Base-by-base conservation (phyloP, 108 stramenopile species). In the Fistulifera pelliculosa region DNA sequence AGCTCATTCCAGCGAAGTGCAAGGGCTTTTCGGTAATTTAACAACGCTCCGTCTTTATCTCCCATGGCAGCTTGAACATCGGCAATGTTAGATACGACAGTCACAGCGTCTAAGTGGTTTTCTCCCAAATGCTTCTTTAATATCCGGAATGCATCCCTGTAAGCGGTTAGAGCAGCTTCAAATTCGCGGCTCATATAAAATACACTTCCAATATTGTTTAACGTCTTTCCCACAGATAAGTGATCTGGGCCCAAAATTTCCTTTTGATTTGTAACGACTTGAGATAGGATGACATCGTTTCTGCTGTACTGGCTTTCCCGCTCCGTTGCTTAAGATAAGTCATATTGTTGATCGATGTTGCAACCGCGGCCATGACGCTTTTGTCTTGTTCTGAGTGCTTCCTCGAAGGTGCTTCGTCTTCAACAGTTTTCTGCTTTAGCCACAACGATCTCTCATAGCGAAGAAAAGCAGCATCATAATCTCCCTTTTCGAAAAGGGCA, bases 201-300 rank as follows among this genome's bases (percentile, higher is more conserved):
- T 1, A 87, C 85, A 27, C 66, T 61, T 1, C 85, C 85, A 42
- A 87, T 82, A 52, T 79, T 80, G 58, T 87, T 87, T 17, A 87
- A 50, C 4, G 85, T 87, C 27, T 81, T 73, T 0, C 78, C 79
- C 0, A 87, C 85, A 60, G 76, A 79, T 27, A 83, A 49, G 41
- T 75, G 62, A 54, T 80, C 73, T 27, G 74, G 58, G 38, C 80
- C 80, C 54, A 77, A 48, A 38, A 78, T 73, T 39, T 68, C 64
- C 79, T 62, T 45, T 76, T 76, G 18, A 82, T 77, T 27, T 59
- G 47, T 25, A 81, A 35, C n/a, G 73, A 57, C 53, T 80, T 74
- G 41, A 67, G 54, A 62, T 81, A 86, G 31, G 79, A 70, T 26
- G 71, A 56, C 75, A 76, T 70, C 41, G 73, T 74, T 58, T 80